Conservation (phyloP, 1,139 yeast genomes). For the Protomyces inundatus region DNA sequence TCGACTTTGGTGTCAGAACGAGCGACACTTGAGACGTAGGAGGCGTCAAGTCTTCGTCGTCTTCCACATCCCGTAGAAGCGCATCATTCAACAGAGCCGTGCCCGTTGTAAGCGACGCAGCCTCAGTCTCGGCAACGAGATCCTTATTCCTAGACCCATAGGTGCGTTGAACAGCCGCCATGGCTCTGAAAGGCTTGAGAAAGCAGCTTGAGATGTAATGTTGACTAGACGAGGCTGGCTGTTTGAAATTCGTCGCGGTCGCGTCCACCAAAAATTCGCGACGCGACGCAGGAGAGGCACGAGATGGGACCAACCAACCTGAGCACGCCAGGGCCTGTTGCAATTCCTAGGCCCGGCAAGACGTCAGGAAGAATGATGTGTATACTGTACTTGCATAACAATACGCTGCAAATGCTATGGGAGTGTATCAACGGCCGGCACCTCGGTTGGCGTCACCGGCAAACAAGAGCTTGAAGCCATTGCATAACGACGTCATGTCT, state of each 20-base stretch:
- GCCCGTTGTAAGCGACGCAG: too few relatives aligned
- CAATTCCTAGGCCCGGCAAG: too few relatives aligned
- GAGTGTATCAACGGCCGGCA: neutral
- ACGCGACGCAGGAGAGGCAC: neutral
- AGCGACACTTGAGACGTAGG: neutral
- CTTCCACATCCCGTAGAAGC: neutral
- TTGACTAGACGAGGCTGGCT: neutral
- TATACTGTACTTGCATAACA: neutral
- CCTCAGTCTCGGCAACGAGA: too few relatives aligned
- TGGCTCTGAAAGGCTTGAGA: neutral
- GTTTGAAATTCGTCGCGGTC: neutral
- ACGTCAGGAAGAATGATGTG: neutral
- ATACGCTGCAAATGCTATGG: too few relatives aligned
- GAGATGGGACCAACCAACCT: neutral
- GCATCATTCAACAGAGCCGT: too few relatives aligned
- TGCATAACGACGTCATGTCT: conserved; percentile 78
- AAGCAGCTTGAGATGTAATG: neutral
- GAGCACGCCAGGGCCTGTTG: too few relatives aligned
- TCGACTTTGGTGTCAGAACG: neutral
- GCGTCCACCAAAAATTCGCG: neutral
- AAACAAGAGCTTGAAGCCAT: conserved; percentile 73
- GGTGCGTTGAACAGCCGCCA: neutral
- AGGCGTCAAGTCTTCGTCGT: neutral
- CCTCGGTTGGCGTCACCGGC: conserved; percentile 15
- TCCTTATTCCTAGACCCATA: neutral